Percentiles rank a stretch among this genome's conserved stretches.
Evolutionary conservation across 1,284 basidiomycete species (phyloP).

Genomic region (Dichomitus squalens): DNA sequence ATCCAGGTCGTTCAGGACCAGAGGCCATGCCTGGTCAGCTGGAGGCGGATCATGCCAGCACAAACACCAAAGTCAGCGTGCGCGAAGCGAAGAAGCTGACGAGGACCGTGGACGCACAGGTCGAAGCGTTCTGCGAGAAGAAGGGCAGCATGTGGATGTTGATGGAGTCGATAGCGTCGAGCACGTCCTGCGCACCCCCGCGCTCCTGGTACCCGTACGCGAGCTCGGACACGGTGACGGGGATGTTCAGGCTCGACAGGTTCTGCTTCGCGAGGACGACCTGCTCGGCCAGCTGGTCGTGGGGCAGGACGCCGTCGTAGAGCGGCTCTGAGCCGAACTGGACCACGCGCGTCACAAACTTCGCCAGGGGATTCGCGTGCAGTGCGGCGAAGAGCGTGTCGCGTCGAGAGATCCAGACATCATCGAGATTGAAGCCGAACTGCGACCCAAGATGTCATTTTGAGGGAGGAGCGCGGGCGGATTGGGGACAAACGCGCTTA

Average conservation of each 20-base stretch:
- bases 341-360: slow-evolving; percentile 66
- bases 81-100: background rate
- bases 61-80: background rate
- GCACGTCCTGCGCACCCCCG: slow-evolving; percentile 56
- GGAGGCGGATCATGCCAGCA: background rate
- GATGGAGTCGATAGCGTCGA: slow-evolving; percentile 67
- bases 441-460: slow-evolving; percentile 24
- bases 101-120: slow-evolving; percentile 44
- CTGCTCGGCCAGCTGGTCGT: slow-evolving; percentile 55
- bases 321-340: slow-evolving; percentile 80
- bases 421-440: slow-evolving; percentile 64
- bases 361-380: slow-evolving; percentile 64
- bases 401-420: slow-evolving; percentile 58
- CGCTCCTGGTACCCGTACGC: slow-evolving; percentile 52
- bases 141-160: slow-evolving; percentile 78
- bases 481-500: slow-evolving; percentile 31
- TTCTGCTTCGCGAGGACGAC: slow-evolving; percentile 52
- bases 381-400: slow-evolving; percentile 58
- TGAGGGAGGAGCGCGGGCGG: no score
- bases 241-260: slow-evolving; percentile 57
- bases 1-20: slow-evolving; percentile 58
- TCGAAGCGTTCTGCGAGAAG: slow-evolving; percentile 62
- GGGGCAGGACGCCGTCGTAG: slow-evolving; percentile 60
- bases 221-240: slow-evolving; percentile 63
- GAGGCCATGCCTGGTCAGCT: slow-evolving; percentile 62